Conservation (phyloP, 2,329 filamentous ascomycete genomes). For the Aspergillus novofumigatus region DNA sequence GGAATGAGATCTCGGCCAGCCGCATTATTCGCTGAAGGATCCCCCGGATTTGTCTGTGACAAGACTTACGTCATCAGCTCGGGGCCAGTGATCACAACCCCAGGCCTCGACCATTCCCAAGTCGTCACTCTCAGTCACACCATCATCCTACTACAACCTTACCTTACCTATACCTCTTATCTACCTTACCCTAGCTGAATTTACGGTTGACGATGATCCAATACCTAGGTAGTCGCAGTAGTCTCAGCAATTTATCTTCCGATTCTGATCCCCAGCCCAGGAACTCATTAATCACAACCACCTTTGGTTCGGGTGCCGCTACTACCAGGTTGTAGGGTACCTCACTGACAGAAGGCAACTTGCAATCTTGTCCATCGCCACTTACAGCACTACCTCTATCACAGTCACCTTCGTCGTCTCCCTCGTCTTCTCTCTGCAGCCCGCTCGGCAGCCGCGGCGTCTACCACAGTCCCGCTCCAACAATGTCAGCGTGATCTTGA, state of each 20-base stretch:
- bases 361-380: background rate
- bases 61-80: conserved; percentile 36
- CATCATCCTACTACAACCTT: background rate
- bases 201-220: background rate
- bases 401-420: conserved; percentile 1
- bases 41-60: conserved; percentile 26
- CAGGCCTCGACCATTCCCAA: conserved; percentile 7
- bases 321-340: background rate
- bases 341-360: background rate
- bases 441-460: conserved; percentile 9
- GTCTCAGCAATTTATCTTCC: background rate
- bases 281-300: background rate
- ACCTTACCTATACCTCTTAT: background rate
- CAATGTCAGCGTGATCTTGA: conserved; percentile 32
- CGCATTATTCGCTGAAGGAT: conserved; percentile 23
- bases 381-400: background rate
- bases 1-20: background rate
- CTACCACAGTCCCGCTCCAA: conserved; percentile 13
- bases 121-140: conserved; percentile 2
- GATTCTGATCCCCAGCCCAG: background rate
- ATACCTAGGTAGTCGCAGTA: background rate
- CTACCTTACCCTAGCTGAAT: background rate
- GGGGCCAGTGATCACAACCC: background rate
- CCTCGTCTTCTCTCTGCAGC: conserved; percentile 4
- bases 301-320: background rate